phyloP scores from a whole-genome alignment of 805 yeast genomes.

The Lachancea fermentati region DNA sequence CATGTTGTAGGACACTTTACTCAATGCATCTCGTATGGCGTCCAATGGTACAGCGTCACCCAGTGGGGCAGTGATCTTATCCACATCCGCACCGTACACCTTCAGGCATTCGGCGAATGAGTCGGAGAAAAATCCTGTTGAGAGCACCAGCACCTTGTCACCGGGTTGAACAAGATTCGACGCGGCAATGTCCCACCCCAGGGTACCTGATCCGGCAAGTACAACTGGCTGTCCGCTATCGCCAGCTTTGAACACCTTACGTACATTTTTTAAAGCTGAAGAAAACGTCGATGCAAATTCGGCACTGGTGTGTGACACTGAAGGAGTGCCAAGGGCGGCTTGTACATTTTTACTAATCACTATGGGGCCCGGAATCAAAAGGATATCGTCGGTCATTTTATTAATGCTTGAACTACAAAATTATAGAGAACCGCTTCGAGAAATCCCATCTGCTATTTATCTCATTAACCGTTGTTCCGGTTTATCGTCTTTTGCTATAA shows the following conservation, averaged over 20 bases:
- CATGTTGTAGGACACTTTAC: slow-evolving; percentile 48
- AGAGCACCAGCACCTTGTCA: slow-evolving; percentile 72
- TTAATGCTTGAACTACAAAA: no score
- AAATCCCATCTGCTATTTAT: background rate
- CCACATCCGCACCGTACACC: slow-evolving; percentile 72
- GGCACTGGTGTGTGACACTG: slow-evolving; percentile 86
- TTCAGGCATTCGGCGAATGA: slow-evolving; percentile 69
- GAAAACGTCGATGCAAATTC: slow-evolving; percentile 75
- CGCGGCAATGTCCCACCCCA: slow-evolving; percentile 90
- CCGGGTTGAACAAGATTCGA: slow-evolving; percentile 63
- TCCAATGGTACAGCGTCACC: slow-evolving; percentile 65
- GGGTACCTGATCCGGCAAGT: slow-evolving; percentile 85
- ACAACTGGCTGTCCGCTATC: slow-evolving; percentile 65
- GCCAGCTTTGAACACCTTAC: slow-evolving; percentile 65
- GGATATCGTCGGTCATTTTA: slow-evolving; percentile 21
- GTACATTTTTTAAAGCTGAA: slow-evolving; percentile 56
- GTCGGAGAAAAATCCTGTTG: slow-evolving; percentile 89
- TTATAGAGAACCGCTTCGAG: no score
- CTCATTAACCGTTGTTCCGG: background rate
- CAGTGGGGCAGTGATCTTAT: slow-evolving; percentile 60
- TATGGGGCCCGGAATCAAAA: slow-evolving; percentile 82
- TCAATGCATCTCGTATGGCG: slow-evolving; percentile 51
- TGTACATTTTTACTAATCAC: slow-evolving; percentile 77
- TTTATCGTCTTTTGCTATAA: background rate
- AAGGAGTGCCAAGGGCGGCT: slow-evolving; percentile 73